phyloP scores from a whole-genome alignment of 2,329 filamentous ascomycete genomes.

The Periconia sp. region DNA sequence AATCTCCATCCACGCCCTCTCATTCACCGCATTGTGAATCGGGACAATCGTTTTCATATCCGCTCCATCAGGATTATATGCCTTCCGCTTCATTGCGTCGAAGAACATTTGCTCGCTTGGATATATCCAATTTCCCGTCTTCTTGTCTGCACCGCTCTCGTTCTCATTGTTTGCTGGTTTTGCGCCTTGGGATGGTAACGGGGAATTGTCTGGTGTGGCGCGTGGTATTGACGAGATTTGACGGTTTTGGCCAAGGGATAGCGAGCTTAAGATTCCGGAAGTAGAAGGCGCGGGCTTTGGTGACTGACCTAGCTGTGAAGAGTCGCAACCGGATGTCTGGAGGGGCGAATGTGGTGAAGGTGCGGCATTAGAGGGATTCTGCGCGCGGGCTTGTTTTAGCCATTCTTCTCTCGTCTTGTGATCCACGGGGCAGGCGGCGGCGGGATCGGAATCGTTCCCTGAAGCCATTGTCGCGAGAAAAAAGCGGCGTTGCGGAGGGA shows the following conservation, averaged over 20 bases:
- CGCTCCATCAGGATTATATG: constrained; percentile 69
- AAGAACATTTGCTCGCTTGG: constrained; percentile 98
- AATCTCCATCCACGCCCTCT: constrained; percentile 93
- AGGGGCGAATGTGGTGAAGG: constrained; percentile 34
- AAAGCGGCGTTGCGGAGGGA: constrained; percentile 9
- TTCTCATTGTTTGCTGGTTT: constrained; percentile 74
- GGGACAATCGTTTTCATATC: constrained; percentile 94
- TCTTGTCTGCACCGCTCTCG: constrained; percentile 68
- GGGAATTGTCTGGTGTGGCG: constrained; percentile 34
- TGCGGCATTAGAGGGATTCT: constrained; percentile 26
- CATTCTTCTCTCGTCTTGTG: constrained; percentile 87
- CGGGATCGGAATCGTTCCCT: constrained; percentile 41
- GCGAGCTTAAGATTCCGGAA: constrained; percentile 31
- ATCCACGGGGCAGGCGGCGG: constrained; percentile 78
- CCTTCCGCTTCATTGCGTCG: constrained; percentile 92
- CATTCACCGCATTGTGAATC: constrained; percentile 98
- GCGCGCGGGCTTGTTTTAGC: constrained; percentile 71
- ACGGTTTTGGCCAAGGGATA: constrained; percentile 51
- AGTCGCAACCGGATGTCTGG: constrained; percentile 44
- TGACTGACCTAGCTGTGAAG: constrained; percentile 41
- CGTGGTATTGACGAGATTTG: constrained; percentile 49
- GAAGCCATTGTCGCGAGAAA: constrained; percentile 28
- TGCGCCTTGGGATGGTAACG: constrained; percentile 30
- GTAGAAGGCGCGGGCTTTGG: constrained; percentile 18
- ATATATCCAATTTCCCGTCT: constrained; percentile 92